Conservation (phyloP, 495 filamentous ascomycete genomes). For the Aspergillus ostianus region DNA sequence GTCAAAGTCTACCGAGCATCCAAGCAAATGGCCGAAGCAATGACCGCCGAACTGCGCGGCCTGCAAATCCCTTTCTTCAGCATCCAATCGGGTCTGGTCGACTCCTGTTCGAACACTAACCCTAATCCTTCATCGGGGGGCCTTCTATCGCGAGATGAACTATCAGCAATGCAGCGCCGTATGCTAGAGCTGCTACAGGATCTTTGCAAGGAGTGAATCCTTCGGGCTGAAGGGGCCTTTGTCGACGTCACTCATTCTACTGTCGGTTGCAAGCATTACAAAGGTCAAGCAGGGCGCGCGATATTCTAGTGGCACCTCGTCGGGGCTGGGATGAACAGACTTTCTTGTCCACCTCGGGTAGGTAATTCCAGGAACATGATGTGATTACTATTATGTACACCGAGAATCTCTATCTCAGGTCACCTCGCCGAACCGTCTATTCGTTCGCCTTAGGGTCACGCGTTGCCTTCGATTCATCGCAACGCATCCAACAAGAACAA, state of each 20-base stretch:
- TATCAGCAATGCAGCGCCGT: constrained; percentile 52
- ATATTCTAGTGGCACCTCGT: background rate
- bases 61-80: constrained; percentile 69
- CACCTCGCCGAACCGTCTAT: constrained; percentile 15
- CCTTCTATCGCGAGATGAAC: constrained; percentile 40
- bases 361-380: background rate
- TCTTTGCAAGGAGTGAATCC: constrained; percentile 49
- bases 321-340: background rate
- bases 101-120: background rate
- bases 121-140: constrained; percentile 16
- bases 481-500: background rate
- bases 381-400: constrained; percentile 28
- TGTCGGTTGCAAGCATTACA: background rate
- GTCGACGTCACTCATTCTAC: no score
- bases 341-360: background rate
- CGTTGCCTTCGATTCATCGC: constrained; percentile 6
- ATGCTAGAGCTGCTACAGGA: constrained; percentile 65
- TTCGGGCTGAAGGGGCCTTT: background rate
- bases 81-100: constrained; percentile 24
- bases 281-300: background rate
- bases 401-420: constrained; percentile 15
- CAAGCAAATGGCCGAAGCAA: constrained; percentile 56
- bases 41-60: constrained; percentile 51
- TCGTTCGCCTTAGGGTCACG: constrained; percentile 17
- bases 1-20: constrained; percentile 60